Evolutionary conservation across 2,329 filamentous ascomycete species (phyloP), one percentile per base, ranked within the genome.

Genomic region (Aspergillus carbonarius): DNA sequence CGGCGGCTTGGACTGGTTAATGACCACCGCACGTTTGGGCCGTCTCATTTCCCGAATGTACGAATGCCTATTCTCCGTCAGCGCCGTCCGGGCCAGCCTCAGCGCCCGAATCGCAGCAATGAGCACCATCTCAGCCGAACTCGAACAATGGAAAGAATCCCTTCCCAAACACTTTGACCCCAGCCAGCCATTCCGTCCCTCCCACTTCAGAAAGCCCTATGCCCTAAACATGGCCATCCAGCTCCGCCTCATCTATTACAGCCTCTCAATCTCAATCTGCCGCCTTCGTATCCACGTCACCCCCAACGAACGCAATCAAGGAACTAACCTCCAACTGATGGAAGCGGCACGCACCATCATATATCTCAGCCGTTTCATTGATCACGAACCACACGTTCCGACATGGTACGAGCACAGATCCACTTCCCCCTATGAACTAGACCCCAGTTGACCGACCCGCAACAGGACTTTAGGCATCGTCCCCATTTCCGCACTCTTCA

Each of bases 401-500:
- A 60, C 74, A 10, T 75, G 70, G 75, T 76, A 66, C 66, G 66
- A 64, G 61, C 8, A 57, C 39, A 18, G 17, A 4, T 5, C 39
- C 39, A 13, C 17, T 5, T 5, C 10, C 13, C 6, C 25, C 25
- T 8, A 27, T 27, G 4, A 8, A 27, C 6, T 27, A 1, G 1
- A 27, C 17, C 13, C 25, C 17, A 4, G 1, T 30, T 23, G 7
- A 27, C 13, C 18, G 39, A 37, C 4, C 20, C 8, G 9, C 12
- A 30, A 18, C 20, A 20, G 25, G 25, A 8, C 25, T 6, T 7
- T 76, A 1, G 74, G 68, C 1, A 69, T 72, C 12, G 68, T 78
- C 2, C 77, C 77, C 0, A 57, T 79, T 7, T 68, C 71, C 0
- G 74, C 74, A 0, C 62, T 78, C 0, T 77, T 79, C 27, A 72